A percentile compares a stretch with the other conserved stretches of the same genome.
Conservation (phyloP, 140 eudicot species). For the Flaveria floridana region DNA sequence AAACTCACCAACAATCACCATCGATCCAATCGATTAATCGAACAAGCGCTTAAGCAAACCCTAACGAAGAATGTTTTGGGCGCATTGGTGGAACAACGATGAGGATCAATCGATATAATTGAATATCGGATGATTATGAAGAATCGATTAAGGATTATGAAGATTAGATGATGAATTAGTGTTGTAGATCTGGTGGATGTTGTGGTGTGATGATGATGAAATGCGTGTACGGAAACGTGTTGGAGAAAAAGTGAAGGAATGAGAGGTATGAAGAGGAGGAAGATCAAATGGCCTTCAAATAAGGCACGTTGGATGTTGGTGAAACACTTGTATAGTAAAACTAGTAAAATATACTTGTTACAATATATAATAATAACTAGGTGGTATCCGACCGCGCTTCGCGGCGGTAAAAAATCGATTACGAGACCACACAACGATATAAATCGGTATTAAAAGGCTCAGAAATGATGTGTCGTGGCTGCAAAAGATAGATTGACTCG, state of each 20-base stretch:
- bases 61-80: not conserved
- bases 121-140: not conserved
- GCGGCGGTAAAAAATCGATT: no score
- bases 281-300: not conserved
- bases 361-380: no score
- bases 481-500: no score
- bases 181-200: constrained; percentile 9
- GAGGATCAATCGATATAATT: not conserved
- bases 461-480: no score
- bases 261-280: not conserved
- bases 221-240: not conserved
- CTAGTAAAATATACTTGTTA: no score
- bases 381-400: no score
- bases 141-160: not conserved
- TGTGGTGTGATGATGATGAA: not conserved
- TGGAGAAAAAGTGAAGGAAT: constrained; percentile 5
- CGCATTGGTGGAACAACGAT: not conserved
- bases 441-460: no score
- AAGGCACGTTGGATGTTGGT: not conserved
- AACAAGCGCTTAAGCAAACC: not conserved
- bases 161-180: not conserved
- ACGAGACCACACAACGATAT: no score
- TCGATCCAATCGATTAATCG: not conserved
- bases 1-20: constrained; percentile 6
- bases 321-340: not conserved